Percentiles rank a stretch among this genome's conserved stretches.
These are phyloP conservation scores for Bertia moriformis DNA, from an alignment of 2,329 filamentous ascomycete genomes.

Conservation along the genomic window DNA sequence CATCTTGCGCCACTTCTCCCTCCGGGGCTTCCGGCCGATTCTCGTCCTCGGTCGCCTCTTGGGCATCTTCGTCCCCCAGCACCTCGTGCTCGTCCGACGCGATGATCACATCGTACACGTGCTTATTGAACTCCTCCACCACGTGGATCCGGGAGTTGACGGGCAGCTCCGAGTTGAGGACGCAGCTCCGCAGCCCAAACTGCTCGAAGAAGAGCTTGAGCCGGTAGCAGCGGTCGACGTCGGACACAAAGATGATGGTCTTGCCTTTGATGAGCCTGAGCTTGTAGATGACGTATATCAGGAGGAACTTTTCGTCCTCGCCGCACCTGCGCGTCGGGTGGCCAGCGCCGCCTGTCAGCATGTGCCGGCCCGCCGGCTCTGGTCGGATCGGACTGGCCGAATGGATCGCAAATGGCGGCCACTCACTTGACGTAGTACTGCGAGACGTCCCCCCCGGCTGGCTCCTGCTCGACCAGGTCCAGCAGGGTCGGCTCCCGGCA, in stretches of 20 bases:
- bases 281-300: constrained; percentile 91
- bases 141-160: constrained; percentile 88
- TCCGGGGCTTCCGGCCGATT: constrained; percentile 20
- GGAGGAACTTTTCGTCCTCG: constrained; percentile 90
- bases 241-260: constrained; percentile 69
- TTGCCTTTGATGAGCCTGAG: constrained; percentile 88
- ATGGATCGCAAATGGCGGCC: not conserved
- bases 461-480: constrained; percentile 70
- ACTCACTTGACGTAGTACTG: constrained; percentile 73
- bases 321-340: constrained; percentile 43
- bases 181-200: constrained; percentile 84
- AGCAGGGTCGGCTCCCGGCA: constrained; percentile 67
- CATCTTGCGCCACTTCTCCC: constrained; percentile 28
- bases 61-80: constrained; percentile 49
- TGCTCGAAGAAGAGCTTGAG: constrained; percentile 93
- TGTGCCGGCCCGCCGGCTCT: constrained; percentile 4
- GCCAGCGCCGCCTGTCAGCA: constrained; percentile 4
- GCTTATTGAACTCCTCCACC: constrained; percentile 92
- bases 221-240: constrained; percentile 80
- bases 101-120: constrained; percentile 94
- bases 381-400: constrained; percentile 6
- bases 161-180: constrained; percentile 85
- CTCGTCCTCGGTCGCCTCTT: constrained; percentile 9
- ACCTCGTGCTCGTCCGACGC: constrained; percentile 85
- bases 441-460: constrained; percentile 60